Evolutionary conservation across 2,329 filamentous ascomycete species (phyloP), one percentile per base, ranked within the genome.

Genomic region (Fusarium pseudograminearum): DNA sequence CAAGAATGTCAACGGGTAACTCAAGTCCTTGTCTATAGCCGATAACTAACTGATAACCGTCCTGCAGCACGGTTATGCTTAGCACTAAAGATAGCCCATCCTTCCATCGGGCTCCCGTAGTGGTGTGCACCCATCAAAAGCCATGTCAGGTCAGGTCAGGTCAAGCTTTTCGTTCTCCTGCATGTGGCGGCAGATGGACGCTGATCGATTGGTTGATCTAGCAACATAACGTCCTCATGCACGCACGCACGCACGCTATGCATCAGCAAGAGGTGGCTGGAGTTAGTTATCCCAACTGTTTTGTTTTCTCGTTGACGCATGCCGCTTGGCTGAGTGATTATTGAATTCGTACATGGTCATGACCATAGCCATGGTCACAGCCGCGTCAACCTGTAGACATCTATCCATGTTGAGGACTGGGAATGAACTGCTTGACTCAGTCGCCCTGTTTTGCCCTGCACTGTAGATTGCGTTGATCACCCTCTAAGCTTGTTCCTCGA

Each of bases 391-490:
- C 61, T 22, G 10, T 26, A n/a, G 1, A n/a, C 15, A 16, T n/a
- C 31, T 38, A 55, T 55, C 11, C 28, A 20, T 34, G 16, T 18
- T 40, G 40, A 15, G n/a, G 7, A 26, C 15, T 15, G 24, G 22
- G 22, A 42, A 24, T 9, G 22, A 30, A 30, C 28, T 30, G 22
- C 41, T 34, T 55, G 52, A 55, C 40, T 55, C 41, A 45, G 47
- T 50, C 16, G 28, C 40, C 22, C 40, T 42, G 41, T 7, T 44
- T 28, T 38, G 44, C 44, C 26, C 15, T 57, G 57, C 54, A 65
- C 62, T 65, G 62, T 66, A 66, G 38, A 65, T 65, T 65, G 46
- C 61, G 61, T 63, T 45, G 61, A 30, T 30, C 28, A 34, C 57
- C 33, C 45, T 48, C 45, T 48, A 24, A 48, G 33, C 34, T 30